Percentiles rank a stretch among this genome's conserved stretches.
Evolutionary conservation across 1,284 basidiomycete genomes (phyloP).

Genomic region (Ustilago curta): DNA sequence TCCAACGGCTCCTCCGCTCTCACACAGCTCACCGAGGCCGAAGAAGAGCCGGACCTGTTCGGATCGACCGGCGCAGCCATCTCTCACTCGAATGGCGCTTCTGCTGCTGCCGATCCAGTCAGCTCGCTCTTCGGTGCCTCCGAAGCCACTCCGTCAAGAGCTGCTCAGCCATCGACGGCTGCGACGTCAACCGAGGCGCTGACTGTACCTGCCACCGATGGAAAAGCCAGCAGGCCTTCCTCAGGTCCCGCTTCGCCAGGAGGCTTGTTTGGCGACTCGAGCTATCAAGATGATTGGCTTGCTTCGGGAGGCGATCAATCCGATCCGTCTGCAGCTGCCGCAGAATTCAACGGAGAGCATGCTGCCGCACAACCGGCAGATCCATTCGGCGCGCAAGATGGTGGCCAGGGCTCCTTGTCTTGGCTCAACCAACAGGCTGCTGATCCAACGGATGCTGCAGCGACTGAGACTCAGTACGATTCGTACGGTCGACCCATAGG

Average conservation of each 20-base stretch:
- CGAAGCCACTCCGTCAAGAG: slow-evolving; percentile 9
- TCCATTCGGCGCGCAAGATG: slow-evolving; percentile 26
- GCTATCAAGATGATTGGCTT: slow-evolving; percentile 54
- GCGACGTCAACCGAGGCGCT: slow-evolving; percentile 6
- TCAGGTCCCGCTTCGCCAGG: slow-evolving; percentile 42
- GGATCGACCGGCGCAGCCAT: slow-evolving; percentile 9
- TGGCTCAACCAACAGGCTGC: slow-evolving; percentile 28
- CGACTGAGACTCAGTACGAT: slow-evolving; percentile 31
- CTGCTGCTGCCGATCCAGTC: slow-evolving; percentile 17
- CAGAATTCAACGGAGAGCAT: not conserved
- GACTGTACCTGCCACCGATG: slow-evolving; percentile 19
- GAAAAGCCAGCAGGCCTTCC: slow-evolving; percentile 11
- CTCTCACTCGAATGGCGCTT: not conserved
- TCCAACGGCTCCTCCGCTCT: slow-evolving; percentile 25
- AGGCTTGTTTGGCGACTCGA: slow-evolving; percentile 41
- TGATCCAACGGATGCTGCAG: slow-evolving; percentile 1
- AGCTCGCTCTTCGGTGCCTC: slow-evolving; percentile 19
- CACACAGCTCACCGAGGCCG: slow-evolving; percentile 21
- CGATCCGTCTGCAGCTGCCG: slow-evolving; percentile 1
- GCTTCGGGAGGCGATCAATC: slow-evolving; percentile 12
- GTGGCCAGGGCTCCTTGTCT: slow-evolving; percentile 37
- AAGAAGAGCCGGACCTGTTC: slow-evolving; percentile 41
- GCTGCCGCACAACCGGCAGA: slow-evolving; percentile 11
- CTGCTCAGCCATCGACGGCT: not conserved
- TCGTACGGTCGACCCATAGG: slow-evolving; percentile 37